phyloP scores from a whole-genome alignment of 805 yeast genomes.

The Lachancea quebecensis region DNA sequence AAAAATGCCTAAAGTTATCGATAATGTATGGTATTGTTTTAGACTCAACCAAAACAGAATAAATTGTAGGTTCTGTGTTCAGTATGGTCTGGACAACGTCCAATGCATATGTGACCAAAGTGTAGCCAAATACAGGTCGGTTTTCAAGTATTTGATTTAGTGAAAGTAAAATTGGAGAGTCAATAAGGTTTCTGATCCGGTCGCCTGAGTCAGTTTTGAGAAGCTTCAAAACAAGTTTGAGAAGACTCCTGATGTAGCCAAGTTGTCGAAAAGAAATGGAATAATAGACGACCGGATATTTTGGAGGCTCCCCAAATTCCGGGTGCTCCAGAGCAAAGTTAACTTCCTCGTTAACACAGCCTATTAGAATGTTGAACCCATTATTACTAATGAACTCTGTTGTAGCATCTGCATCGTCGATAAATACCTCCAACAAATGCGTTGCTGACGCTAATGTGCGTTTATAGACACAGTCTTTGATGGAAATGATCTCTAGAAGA shows the following conservation, averaged over 20 bases:
- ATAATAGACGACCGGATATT: slow-evolving; percentile 43
- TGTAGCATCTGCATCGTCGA: slow-evolving; percentile 43
- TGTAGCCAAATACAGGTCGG: slow-evolving; percentile 59
- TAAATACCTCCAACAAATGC: slow-evolving; percentile 45
- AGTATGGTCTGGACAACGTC: slow-evolving; percentile 63
- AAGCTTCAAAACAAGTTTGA: slow-evolving; percentile 57
- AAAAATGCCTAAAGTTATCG: slow-evolving; percentile 46
- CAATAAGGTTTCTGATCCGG: slow-evolving; percentile 75
- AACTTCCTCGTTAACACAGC: slow-evolving; percentile 56
- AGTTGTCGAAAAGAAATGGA: slow-evolving; percentile 54
- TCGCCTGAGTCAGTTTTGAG: slow-evolving; percentile 76
- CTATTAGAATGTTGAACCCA: slow-evolving; percentile 61
- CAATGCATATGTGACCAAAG: slow-evolving; percentile 52
- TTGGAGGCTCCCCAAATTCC: slow-evolving; percentile 50
- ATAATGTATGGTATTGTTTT: slow-evolving; percentile 61
- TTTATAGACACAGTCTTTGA: slow-evolving; percentile 44
- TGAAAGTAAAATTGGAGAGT: slow-evolving; percentile 65
- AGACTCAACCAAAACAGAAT: slow-evolving; percentile 70
- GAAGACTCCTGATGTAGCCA: slow-evolving; percentile 47
- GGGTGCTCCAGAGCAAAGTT: slow-evolving; percentile 56
- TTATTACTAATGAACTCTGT: slow-evolving; percentile 56
- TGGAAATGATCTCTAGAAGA: slow-evolving; percentile 51
- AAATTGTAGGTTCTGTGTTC: slow-evolving; percentile 89
- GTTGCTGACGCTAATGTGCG: slow-evolving; percentile 58
- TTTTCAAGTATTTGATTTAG: slow-evolving; percentile 52